Evolutionary conservation across 345 rosid genomes (phyloP).

Genomic region (Euphorbia pulcherrima): DNA sequence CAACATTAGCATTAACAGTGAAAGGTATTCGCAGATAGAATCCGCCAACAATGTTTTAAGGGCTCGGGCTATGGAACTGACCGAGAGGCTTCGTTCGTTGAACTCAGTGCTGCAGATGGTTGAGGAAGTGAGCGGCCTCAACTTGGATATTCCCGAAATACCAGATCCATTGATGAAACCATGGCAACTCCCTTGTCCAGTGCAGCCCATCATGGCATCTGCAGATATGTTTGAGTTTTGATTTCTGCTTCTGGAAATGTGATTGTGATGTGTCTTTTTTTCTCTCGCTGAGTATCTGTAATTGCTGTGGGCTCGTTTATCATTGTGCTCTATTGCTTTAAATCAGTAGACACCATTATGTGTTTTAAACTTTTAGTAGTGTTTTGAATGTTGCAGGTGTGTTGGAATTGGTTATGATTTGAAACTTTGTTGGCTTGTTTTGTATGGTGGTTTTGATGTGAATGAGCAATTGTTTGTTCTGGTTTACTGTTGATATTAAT

Average conservation of each 20-base stretch:
- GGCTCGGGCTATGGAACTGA: conserved; percentile 64
- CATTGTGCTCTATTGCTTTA: not conserved
- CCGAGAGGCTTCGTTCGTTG: conserved; percentile 53
- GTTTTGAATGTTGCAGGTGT: not conserved
- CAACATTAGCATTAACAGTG: conserved; percentile 27
- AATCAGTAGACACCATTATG: not conserved
- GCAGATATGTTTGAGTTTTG: conserved; percentile 41
- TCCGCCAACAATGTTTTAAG: conserved; percentile 59
- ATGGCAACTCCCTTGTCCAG: conserved; percentile 55
- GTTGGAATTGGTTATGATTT: not conserved
- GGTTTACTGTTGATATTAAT: too few relatives aligned
- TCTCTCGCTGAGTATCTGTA: too few relatives aligned
- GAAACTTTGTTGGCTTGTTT: not conserved
- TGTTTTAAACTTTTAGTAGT: not conserved
- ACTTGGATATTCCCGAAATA: conserved; percentile 66
- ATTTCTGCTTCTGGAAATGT: not conserved
- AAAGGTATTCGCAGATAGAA: conserved; percentile 46
- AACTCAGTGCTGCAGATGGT: conserved; percentile 53
- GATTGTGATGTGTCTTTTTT: not conserved
- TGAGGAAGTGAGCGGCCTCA: conserved; percentile 53
- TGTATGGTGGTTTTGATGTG: not conserved
- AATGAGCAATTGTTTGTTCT: not conserved
- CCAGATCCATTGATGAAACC: conserved; percentile 54
- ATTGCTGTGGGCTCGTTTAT: not conserved
- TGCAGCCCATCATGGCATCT: conserved; percentile 48